Conservation (phyloP, 306 rosid species). For the Vicia faba region DNA sequence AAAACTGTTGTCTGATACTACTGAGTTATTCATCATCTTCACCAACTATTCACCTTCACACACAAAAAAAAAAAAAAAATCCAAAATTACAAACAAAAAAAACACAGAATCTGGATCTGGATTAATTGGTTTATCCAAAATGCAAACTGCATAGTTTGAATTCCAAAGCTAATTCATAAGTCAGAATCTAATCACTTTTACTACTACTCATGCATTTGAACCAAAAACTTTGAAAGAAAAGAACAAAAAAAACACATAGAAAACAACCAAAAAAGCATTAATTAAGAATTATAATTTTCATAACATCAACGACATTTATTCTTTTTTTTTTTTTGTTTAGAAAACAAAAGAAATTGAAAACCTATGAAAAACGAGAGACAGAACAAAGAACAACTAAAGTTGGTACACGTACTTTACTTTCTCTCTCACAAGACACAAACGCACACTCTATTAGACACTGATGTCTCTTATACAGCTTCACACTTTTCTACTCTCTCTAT, state of each 20-base stretch:
- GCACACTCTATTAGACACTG: not conserved
- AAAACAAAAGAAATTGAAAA: slow-evolving; percentile 3
- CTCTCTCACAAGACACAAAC: not conserved
- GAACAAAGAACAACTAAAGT: slow-evolving; percentile 21
- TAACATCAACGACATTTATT: slow-evolving; percentile 5
- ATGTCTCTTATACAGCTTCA: slow-evolving; percentile 6
- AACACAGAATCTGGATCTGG: slow-evolving; percentile 8
- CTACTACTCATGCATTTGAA: not conserved
- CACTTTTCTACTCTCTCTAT: slow-evolving; percentile 3
- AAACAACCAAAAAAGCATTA: not conserved
- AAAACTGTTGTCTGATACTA: slow-evolving; percentile 70
- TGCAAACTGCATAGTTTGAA: slow-evolving; percentile 20
- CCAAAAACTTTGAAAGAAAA: not conserved
- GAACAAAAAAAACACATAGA: not conserved
- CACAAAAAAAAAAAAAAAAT: slow-evolving; percentile 3
- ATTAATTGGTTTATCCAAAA: slow-evolving; percentile 12
- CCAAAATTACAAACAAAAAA: not conserved
- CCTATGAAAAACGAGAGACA: not conserved
- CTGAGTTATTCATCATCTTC: slow-evolving; percentile 76
- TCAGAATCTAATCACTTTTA: not conserved
- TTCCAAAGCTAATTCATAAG: not conserved
- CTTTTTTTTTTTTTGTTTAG: not conserved
- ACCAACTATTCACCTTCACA: slow-evolving; percentile 39
- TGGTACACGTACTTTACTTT: slow-evolving; percentile 25
- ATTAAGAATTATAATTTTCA: slow-evolving; percentile 18